Evolutionary conservation across 2,329 filamentous ascomycete species (phyloP).

Genomic region (Neophaeococcomyces mojaviensis): DNA sequence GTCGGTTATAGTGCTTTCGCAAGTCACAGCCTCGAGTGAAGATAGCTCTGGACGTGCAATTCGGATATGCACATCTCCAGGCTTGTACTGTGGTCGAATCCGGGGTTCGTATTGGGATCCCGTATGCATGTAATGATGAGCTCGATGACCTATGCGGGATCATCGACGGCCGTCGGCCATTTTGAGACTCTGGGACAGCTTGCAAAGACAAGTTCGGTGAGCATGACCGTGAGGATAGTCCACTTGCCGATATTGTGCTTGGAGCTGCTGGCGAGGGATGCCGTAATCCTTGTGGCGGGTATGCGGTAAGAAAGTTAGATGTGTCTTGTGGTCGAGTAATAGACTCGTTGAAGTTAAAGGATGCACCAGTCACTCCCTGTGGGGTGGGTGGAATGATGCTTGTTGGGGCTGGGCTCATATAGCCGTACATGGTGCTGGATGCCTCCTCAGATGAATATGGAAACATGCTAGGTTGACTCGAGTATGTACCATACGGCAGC

Average conservation of each 20-base stretch:
- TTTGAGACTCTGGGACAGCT: conserved; percentile 2
- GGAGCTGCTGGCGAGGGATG: conserved; percentile 17
- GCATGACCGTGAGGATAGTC: conserved; percentile 18
- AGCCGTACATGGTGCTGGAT: conserved; percentile 5
- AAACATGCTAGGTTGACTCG: conserved; percentile 14
- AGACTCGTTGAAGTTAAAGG: conserved; percentile 19
- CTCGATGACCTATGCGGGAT: conserved; percentile 19
- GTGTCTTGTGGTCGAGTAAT: conserved; percentile 3
- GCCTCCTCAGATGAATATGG: conserved; percentile 13
- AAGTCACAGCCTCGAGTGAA: conserved; percentile 56
- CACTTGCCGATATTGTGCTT: conserved; percentile 12
- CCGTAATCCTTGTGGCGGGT: conserved; percentile 14
- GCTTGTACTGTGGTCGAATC: conserved; percentile 24
- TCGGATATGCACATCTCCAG: conserved; percentile 53
- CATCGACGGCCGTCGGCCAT: conserved; percentile 5
- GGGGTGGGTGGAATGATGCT: conserved; percentile 21
- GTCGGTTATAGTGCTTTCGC: conserved; percentile 56
- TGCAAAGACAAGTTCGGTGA: conserved; percentile 17
- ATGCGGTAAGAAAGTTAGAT: conserved; percentile 8
- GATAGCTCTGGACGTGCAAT: conserved; percentile 50
- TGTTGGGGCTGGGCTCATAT: conserved; percentile 11
- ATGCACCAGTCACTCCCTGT: conserved; percentile 15
- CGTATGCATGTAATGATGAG: conserved; percentile 21
- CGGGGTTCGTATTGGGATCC: conserved; percentile 19
- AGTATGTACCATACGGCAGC: conserved; percentile 17